Evolutionary conservation across 805 yeast species (phyloP).

Genomic region (Yamadazyma insecticola): DNA sequence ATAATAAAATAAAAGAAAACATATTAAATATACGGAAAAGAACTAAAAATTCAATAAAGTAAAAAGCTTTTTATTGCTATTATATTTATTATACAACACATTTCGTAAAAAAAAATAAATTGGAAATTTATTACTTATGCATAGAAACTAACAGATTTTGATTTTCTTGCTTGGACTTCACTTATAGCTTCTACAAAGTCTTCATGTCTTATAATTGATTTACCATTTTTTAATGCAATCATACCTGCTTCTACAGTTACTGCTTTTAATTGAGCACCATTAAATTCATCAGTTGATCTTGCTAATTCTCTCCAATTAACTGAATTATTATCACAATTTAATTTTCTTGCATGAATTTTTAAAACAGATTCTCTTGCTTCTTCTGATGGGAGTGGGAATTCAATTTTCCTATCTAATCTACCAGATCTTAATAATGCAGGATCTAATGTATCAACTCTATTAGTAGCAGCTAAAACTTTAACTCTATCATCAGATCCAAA

Average conservation of each 20-base stretch:
- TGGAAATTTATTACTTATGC: constrained; percentile 46
- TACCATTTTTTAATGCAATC: constrained; percentile 97
- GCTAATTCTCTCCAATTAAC: constrained; percentile 99
- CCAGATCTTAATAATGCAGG: constrained; percentile 99
- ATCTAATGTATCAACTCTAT: constrained; percentile 95
- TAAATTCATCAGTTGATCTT: constrained; percentile 95
- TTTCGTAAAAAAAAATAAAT: too few relatives aligned
- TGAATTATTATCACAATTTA: constrained; percentile 79
- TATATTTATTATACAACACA: too few relatives aligned
- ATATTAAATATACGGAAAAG: too few relatives aligned
- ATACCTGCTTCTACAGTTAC: constrained; percentile 99
- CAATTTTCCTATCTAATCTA: constrained; percentile 95
- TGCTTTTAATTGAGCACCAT: constrained; percentile 98
- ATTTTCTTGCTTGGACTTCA: constrained; percentile 97
- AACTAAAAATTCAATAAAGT: too few relatives aligned
- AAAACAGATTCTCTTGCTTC: constrained; percentile 96
- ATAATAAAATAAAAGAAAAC: too few relatives aligned
- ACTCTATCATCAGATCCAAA: constrained; percentile 97
- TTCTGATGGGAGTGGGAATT: constrained; percentile 95
- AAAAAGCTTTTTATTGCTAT: too few relatives aligned
- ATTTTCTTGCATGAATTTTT: constrained; percentile 95
- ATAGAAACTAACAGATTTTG: constrained; percentile 91
- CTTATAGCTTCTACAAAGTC: constrained; percentile 98
- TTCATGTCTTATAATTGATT: constrained; percentile 87
- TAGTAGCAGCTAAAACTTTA: constrained; percentile 96